Percentiles rank a stretch among this genome's conserved stretches.
Evolutionary conservation across 1,139 yeast genomes (phyloP).

Genomic region (Yamadazyma siamensis): DNA sequence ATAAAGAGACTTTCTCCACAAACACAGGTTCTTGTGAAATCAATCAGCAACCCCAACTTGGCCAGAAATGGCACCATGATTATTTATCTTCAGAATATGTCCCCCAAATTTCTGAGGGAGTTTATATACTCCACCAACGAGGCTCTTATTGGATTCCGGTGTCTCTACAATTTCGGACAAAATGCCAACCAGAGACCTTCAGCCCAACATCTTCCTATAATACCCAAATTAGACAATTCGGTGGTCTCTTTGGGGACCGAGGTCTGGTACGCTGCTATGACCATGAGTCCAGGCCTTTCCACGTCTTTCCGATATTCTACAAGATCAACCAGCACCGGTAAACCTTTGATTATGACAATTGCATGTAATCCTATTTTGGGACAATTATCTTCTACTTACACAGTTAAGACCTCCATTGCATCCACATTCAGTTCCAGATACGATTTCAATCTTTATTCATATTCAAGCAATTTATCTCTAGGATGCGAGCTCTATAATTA

Average conservation of each 20-base stretch:
- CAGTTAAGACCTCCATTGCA: constrained; percentile 74
- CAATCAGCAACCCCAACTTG: constrained; percentile 68
- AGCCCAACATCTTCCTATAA: constrained; percentile 16
- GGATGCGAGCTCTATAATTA: constrained; percentile 81
- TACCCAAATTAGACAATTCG: constrained; percentile 43
- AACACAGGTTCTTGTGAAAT: constrained; percentile 68
- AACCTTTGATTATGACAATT: constrained; percentile 84
- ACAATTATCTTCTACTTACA: constrained; percentile 82
- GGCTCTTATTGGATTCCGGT: constrained; percentile 78
- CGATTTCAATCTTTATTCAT: constrained; percentile 88
- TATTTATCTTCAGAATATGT: constrained; percentile 66
- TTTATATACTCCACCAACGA: constrained; percentile 86
- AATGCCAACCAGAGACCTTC: constrained; percentile 3
- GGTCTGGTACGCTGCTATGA: constrained; percentile 80
- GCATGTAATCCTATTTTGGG: constrained; percentile 91
- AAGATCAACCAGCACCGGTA: constrained; percentile 79
- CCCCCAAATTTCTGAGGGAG: constrained; percentile 68
- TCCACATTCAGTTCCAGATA: constrained; percentile 82
- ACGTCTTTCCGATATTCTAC: constrained; percentile 84
- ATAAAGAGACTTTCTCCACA: constrained; percentile 60
- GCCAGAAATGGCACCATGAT: constrained; percentile 60
- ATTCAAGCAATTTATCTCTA: constrained; percentile 78
- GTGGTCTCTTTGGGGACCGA: constrained; percentile 79
- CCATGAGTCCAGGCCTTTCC: constrained; percentile 83
- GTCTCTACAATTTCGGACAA: constrained; percentile 66